Evolutionary conservation across 768 basidiomycete species (phyloP).

Genomic region (Trametes cubensis): DNA sequence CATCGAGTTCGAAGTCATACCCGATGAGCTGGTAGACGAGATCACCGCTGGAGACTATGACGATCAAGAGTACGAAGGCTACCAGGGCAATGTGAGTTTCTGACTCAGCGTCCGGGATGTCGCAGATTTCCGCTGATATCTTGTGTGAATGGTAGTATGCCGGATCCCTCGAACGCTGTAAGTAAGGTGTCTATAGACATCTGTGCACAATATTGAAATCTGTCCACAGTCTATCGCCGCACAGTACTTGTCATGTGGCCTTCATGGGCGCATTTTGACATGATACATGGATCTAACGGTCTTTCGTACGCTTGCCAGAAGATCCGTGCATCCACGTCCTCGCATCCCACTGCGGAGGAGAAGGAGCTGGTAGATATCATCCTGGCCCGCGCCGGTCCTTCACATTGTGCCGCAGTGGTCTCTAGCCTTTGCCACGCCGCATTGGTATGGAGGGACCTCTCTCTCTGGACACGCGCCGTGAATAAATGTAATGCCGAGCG

Average conservation of each 20-base stretch:
- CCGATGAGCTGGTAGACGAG: slow-evolving; percentile 20
- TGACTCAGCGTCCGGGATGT: neutral
- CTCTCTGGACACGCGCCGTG: no score
- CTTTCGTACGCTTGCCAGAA: slow-evolving; percentile 15
- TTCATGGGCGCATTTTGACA: slow-evolving; percentile 12
- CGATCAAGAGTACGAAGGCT: slow-evolving; percentile 30
- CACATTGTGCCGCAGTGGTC: neutral
- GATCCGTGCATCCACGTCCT: neutral
- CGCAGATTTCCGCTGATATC: no score
- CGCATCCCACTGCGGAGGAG: no score
- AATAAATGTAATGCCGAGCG: no score
- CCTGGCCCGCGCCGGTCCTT: slow-evolving; percentile 1
- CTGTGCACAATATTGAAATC: neutral
- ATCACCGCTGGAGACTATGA: slow-evolving; percentile 25
- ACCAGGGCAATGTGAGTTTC: slow-evolving; percentile 28
- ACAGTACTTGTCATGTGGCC: slow-evolving; percentile 34
- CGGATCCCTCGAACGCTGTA: no score
- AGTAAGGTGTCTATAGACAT: no score
- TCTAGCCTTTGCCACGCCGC: no score
- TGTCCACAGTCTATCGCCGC: slow-evolving; percentile 28
- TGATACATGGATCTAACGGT: slow-evolving; percentile 5
- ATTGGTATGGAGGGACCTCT: no score
- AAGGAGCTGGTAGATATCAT: neutral
- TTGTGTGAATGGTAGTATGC: no score
- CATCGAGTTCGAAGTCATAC: slow-evolving; percentile 24